These are phyloP conservation scores for Rhizoclosmatium globosum DNA, from an alignment of 192 early-diverging fungal species.

Conservation along the genomic window DNA sequence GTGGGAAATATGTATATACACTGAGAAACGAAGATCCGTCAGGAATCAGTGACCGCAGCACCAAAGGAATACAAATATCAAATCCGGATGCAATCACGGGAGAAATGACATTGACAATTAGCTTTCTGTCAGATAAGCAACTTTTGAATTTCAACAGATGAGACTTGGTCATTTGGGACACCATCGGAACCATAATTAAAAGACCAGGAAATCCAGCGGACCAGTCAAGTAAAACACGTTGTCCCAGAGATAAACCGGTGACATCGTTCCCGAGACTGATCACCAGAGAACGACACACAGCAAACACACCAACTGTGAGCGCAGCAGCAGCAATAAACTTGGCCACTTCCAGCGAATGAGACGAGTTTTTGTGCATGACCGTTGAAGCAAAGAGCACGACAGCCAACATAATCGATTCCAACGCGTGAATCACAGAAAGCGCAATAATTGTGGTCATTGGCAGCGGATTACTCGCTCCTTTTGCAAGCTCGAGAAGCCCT, in stretches of 20 bases:
- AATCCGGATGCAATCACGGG: neutral
- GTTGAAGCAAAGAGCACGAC: neutral
- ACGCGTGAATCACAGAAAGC: neutral
- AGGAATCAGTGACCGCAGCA: neutral
- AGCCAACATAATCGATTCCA: constrained; percentile 7
- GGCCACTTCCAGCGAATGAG: neutral
- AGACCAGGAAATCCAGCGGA: constrained; percentile 22
- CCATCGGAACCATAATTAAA: constrained; percentile 19
- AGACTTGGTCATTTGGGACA: neutral
- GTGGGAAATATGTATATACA: neutral
- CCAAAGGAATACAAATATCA: neutral
- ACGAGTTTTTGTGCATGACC: neutral
- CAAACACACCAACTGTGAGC: neutral
- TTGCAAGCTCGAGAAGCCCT: neutral
- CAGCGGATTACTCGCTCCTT: too few species aligned
- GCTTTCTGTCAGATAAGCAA: neutral
- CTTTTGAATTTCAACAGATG: neutral
- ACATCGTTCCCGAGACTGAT: neutral
- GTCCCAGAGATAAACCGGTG: neutral
- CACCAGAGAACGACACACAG: constrained; percentile 15
- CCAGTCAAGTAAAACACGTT: constrained; percentile 5
- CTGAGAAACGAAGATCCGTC: neutral
- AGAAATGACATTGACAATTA: neutral
- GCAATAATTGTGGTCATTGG: too few species aligned
- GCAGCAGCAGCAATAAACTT: neutral